Evolutionary conservation across 2,329 filamentous ascomycete genomes (phyloP).

Genomic region (Neoarthrinium moseri): DNA sequence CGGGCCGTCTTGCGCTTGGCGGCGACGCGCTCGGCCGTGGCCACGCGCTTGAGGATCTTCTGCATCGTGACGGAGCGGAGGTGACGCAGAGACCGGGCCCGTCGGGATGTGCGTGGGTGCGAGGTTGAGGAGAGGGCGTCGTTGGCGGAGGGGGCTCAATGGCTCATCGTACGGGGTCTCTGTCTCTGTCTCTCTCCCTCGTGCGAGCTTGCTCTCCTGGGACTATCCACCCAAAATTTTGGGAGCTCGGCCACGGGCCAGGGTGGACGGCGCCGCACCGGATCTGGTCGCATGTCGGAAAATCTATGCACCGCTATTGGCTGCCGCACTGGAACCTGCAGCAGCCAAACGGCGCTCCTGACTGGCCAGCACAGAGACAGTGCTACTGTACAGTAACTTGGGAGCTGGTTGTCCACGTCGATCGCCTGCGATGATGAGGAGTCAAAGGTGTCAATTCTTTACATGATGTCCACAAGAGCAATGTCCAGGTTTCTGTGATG

Average conservation of each 20-base stretch:
- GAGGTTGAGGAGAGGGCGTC: neutral
- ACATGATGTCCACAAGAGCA: too few species aligned
- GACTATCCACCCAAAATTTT: slow-evolving; percentile 7
- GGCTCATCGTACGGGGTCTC: slow-evolving; percentile 1
- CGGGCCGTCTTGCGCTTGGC: slow-evolving; percentile 29
- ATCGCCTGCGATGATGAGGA: too few species aligned
- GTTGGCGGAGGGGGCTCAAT: neutral
- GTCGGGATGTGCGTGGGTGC: neutral
- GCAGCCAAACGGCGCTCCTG: too few species aligned
- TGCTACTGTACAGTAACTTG: too few species aligned
- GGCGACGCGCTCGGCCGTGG: slow-evolving; percentile 34
- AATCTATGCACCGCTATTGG: slow-evolving; percentile 8
- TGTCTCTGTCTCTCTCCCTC: neutral
- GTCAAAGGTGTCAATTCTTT: too few species aligned
- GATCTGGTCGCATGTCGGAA: slow-evolving; percentile 2
- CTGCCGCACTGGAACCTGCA: too few species aligned
- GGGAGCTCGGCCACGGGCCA: slow-evolving; percentile 1
- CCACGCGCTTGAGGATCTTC: slow-evolving; percentile 32
- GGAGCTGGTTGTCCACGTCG: too few species aligned
- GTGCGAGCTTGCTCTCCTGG: neutral
- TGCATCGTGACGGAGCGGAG: slow-evolving; percentile 21
- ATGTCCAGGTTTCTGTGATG: too few species aligned
- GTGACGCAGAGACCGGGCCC: neutral
- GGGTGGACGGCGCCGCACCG: too few species aligned
- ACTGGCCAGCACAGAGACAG: too few species aligned